Base-by-base conservation (phyloP, 305 asterid genomes). In the Salvia sclarea region DNA sequence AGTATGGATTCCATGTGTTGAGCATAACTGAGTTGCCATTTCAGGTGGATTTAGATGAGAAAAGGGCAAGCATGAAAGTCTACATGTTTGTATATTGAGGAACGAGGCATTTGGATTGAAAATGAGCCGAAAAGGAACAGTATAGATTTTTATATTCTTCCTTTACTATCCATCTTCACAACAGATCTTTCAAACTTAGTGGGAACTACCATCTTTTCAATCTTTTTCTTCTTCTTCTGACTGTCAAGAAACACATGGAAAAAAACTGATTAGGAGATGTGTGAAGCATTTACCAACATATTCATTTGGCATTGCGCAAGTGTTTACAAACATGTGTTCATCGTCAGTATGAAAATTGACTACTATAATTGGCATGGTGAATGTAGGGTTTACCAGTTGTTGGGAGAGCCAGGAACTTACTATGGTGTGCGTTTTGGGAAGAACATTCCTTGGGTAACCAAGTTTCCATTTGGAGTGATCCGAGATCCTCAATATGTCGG, bases 401-500 rank as follows among this genome's bases (percentile, higher is more conserved):
- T 93, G 33, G 97, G 98, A 76, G 96, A 88, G 68, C 64, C 86
- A 0, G 98, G 98, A 49, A 88, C 97, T 5, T 93, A 90, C 74
- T 93, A 93, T 64, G 98, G 98, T 0, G 87, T 93, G 28, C 90
- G 98, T 14, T 93, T 93, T 31, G 96, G 96, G 18, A 93, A 87
- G 89, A 74, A 48, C 67, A 75, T 93, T 54, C 95, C 95, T 1
- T 90, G 97, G 98, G 96, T 81, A 65, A 90, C 88, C 0, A 79
- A 79, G 54, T 93, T 90, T 57, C 98, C 97, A 0, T 90, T 93
- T 13, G 98, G 98, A 70, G 89, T 87, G 24, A 82, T 93, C 41
- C 77, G 54, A 1, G 98, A 93, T 82, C 98, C 98, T 65, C 98
- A 93, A 79, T 93, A 93, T 17, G 87, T 88, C 0, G 97, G 98